Base-by-base conservation (phyloP, 1,139 yeast genomes). In the Saccharomyces uvarum region DNA sequence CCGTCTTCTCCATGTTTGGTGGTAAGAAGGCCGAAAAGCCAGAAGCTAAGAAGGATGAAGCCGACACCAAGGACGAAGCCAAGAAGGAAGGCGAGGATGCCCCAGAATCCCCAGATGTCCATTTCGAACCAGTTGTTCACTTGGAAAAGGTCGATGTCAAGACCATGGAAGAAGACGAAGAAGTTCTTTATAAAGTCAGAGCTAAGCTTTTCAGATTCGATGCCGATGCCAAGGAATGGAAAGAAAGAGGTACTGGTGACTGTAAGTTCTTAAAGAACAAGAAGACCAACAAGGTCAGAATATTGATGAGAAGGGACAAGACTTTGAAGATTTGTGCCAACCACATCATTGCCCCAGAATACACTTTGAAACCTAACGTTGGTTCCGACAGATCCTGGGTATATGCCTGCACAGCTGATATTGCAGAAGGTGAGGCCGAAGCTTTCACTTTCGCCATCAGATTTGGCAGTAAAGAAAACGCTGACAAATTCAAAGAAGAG, bases 311-410 rank as follows among this genome's bases (percentile, higher is more conserved):
- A 82, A 89, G 99, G 77, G 99, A 93, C 77, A 93, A 93, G 79
- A 93, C 98, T 56, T 82, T 91, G 71, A 93, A 93, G 81, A 86
- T 95, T 68, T 93, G 99, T 75, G 99, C 99, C 67, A 93, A 93
- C 78, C 99, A 93, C 75, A 83, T 84, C 75, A 84, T 93, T 65
- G 77, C 88, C 51, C 83, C 96, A 58, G 96, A 88, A 62, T 89
- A 88, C 75, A 83, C 77, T 65, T 82, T 93, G 73, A 88, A 84
- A 72, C 90, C 97, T 66, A 93, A 93, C 70, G 93, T 93, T 61
- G 99, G 99, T 54, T 85, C 95, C 59, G 99, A 93, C 73, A 86
- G 97, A 78, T 89, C 97, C 41, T 93, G 99, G 99, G 99, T 93
- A 61, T 93, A 93, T 77, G 82, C 83, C 57, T 97, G 91, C 58